These are phyloP conservation scores for Raphidocelis subcapitata DNA, from an alignment of 139 green algal species.

Conservation along the genomic window DNA sequence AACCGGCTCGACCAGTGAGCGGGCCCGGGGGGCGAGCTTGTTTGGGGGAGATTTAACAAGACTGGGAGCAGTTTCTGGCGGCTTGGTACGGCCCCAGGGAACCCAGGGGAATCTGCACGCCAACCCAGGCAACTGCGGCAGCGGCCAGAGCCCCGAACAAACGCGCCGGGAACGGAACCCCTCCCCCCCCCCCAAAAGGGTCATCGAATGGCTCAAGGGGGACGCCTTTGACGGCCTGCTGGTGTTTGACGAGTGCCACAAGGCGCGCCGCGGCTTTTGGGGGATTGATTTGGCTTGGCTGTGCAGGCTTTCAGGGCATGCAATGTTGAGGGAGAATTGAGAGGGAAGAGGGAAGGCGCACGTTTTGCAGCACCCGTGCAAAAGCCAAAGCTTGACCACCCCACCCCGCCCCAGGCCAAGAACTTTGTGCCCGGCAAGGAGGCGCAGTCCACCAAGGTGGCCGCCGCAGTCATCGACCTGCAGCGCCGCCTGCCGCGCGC, in stretches of 20 bases:
- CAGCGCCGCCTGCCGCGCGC: slow-evolving; percentile 67
- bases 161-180: too few relatives aligned
- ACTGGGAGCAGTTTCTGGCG: too few relatives aligned
- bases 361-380: too few relatives aligned
- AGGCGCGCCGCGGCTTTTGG: slow-evolving; percentile 3
- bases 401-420: slow-evolving; percentile 77
- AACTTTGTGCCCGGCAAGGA: slow-evolving; percentile 76
- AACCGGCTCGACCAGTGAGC: slow-evolving; percentile 60
- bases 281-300: slow-evolving; percentile 4
- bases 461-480: slow-evolving; percentile 67
- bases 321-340: too few relatives aligned
- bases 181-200: neutral
- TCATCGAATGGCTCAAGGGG: neutral
- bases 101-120: too few relatives aligned
- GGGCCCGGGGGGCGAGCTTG: neutral
- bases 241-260: slow-evolving; percentile 78
- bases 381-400: too few relatives aligned
- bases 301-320: neutral
- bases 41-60: too few relatives aligned
- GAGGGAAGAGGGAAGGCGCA: too few relatives aligned
- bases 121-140: too few relatives aligned
- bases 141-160: too few relatives aligned
- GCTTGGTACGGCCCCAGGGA: too few relatives aligned
- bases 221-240: slow-evolving; percentile 69
- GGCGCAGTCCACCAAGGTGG: slow-evolving; percentile 67